These are phyloP conservation scores for Rubia yunnanensis DNA, from an alignment of 257 asterid species.

Conservation along the genomic window DNA sequence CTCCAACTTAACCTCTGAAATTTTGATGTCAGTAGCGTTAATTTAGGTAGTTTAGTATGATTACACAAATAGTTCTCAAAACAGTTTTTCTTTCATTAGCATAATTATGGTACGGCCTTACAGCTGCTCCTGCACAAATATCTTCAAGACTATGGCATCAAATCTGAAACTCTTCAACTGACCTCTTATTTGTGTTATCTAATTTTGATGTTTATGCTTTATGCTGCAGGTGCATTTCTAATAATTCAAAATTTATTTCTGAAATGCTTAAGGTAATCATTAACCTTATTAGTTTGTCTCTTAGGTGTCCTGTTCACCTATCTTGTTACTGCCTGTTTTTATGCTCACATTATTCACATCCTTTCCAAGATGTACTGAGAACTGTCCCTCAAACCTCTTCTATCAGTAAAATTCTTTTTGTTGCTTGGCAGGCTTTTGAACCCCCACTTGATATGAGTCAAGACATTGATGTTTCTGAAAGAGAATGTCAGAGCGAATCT, in stretches of 20 bases:
- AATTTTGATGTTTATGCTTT: slow-evolving; percentile 18
- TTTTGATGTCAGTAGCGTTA: not conserved
- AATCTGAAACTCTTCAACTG: not conserved
- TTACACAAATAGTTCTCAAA: not conserved
- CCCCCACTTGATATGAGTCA: slow-evolving; percentile 87
- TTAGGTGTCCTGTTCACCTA: slow-evolving; percentile 4
- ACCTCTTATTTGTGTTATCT: not conserved
- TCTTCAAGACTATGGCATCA: not conserved
- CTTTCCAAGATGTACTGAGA: not conserved
- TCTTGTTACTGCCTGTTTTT: slow-evolving; percentile 7
- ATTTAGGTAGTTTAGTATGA: not conserved
- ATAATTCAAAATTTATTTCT: slow-evolving; percentile 83
- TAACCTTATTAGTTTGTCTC: slow-evolving; percentile 4
- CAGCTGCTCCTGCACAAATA: not conserved
- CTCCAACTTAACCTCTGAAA: not conserved
- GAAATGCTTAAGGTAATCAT: slow-evolving; percentile 91
- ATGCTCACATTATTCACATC: no score
- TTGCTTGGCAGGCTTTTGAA: slow-evolving; percentile 72
- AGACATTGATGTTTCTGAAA: slow-evolving; percentile 38
- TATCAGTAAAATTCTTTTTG: slow-evolving; percentile 7
- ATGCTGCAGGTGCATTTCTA: slow-evolving; percentile 72
- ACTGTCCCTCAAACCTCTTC: not conserved
- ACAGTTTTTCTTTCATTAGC: not conserved
- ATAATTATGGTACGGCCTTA: slow-evolving; percentile 5
- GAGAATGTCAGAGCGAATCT: slow-evolving; percentile 27